Percentiles rank a stretch among this genome's conserved stretches.
Conservation (phyloP, 768 basidiomycete genomes). For the Solioccasus polychromus region DNA sequence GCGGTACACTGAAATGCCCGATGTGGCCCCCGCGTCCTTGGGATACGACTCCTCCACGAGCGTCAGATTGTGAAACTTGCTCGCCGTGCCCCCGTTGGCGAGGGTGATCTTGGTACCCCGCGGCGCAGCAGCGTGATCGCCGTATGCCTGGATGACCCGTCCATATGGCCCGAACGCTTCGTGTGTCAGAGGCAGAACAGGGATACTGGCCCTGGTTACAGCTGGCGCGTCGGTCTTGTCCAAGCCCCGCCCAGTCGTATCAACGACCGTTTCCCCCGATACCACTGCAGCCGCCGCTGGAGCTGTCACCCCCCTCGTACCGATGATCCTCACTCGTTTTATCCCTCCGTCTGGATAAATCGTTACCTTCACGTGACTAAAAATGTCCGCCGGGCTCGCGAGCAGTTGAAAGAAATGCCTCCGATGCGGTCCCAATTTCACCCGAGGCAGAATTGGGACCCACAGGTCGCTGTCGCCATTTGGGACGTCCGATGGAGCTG, state of each 20-base stretch:
- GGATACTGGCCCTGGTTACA: constrained; percentile 34
- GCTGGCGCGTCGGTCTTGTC: background rate
- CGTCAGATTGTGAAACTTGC: constrained; percentile 90
- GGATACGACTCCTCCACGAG: constrained; percentile 70
- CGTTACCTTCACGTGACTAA: constrained; percentile 83
- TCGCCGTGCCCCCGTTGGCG: constrained; percentile 88
- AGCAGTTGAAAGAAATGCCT: constrained; percentile 88
- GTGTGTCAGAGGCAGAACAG: constrained; percentile 70
- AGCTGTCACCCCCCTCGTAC: constrained; percentile 44
- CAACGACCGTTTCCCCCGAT: constrained; percentile 3
- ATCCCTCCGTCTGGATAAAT: constrained; percentile 95
- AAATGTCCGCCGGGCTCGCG: constrained; percentile 52
- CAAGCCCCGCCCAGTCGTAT: constrained; percentile 1
- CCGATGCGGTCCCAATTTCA: constrained; percentile 83
- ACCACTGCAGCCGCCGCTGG: constrained; percentile 7
- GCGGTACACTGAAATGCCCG: constrained; percentile 81
- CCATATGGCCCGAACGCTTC: constrained; percentile 90
- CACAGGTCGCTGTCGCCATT: constrained; percentile 48
- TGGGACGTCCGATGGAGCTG: constrained; percentile 32
- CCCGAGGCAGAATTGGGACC: constrained; percentile 70
- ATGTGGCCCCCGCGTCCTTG: constrained; percentile 47
- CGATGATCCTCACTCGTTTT: constrained; percentile 85
- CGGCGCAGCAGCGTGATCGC: constrained; percentile 62
- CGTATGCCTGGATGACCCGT: constrained; percentile 86
- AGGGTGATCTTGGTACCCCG: constrained; percentile 68